Conservation (phyloP, 345 rosid genomes). For the Hibiscus mutabilis region DNA sequence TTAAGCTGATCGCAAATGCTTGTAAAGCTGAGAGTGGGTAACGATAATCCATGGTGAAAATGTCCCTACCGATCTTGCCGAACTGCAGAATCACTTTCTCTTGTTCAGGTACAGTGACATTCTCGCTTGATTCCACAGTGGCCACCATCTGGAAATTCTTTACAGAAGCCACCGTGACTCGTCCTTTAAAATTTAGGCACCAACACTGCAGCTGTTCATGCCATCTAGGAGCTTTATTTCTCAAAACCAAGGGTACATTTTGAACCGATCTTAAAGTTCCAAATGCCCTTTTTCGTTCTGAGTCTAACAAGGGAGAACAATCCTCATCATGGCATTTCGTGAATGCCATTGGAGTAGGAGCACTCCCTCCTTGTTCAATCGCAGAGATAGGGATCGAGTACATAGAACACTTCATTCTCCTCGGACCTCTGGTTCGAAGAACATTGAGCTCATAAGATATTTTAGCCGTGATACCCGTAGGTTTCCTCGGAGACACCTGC, state of each 20-base stretch:
- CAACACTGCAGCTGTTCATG: constrained; percentile 94
- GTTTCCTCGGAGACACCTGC: constrained; percentile 39
- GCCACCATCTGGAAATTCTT: constrained; percentile 93
- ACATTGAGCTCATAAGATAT: constrained; percentile 75
- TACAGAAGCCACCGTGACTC: constrained; percentile 88
- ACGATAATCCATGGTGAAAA: constrained; percentile 93
- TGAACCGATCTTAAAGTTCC: constrained; percentile 13
- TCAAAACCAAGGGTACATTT: constrained; percentile 43
- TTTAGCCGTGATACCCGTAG: constrained; percentile 38
- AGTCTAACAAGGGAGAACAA: constrained; percentile 10
- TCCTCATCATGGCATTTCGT: constrained; percentile 17
- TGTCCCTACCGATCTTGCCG: constrained; percentile 91
- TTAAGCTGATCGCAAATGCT: constrained; percentile 88
- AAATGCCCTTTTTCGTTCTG: constrained; percentile 34
- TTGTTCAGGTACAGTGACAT: constrained; percentile 55
- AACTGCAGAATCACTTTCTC: constrained; percentile 81
- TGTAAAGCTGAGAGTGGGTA: constrained; percentile 93
- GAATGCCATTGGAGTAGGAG: constrained; percentile 52
- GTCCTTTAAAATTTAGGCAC: constrained; percentile 90
- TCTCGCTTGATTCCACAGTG: constrained; percentile 39
- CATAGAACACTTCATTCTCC: constrained; percentile 81
- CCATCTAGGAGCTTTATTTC: constrained; percentile 94
- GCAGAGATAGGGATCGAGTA: constrained; percentile 54
- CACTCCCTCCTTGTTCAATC: constrained; percentile 59
- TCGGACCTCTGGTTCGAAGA: constrained; percentile 83